Conservation (phyloP, 2,329 filamentous ascomycete species). For the Beauveria sp. region DNA sequence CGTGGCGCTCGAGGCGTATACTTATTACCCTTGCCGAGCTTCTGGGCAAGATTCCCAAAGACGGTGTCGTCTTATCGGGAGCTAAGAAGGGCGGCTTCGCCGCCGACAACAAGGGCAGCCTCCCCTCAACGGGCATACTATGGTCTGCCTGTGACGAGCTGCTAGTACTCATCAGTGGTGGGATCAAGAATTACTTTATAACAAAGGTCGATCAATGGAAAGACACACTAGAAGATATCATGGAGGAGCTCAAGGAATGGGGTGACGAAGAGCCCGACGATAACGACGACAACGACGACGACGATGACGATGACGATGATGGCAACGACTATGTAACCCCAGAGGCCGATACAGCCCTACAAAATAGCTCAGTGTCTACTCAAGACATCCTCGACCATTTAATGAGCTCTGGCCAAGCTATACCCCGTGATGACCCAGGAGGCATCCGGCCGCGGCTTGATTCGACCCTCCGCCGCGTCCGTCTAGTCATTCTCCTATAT, state of each 20-base stretch:
- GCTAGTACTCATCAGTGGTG: conserved; percentile 53
- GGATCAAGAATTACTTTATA: conserved; percentile 62
- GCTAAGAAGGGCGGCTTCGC: conserved; percentile 17
- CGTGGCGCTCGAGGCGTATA: conserved; percentile 48
- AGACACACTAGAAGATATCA: conserved; percentile 70
- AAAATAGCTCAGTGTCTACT: conserved; percentile 27
- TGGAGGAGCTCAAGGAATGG: conserved; percentile 85
- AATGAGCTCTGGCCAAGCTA: conserved; percentile 53
- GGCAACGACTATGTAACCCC: conserved; percentile 30
- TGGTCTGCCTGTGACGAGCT: conserved; percentile 80
- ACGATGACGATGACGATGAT: conserved; percentile 35
- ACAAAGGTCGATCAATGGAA: conserved; percentile 66
- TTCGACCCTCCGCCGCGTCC: conserved; percentile 54
- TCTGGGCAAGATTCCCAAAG: conserved; percentile 48
- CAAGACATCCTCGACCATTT: conserved; percentile 60
- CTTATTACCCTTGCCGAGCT: conserved; percentile 57
- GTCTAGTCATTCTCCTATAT: conserved; percentile 61
- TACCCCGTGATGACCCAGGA: conserved; percentile 57
- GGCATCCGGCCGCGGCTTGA: conserved; percentile 59
- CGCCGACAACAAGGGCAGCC: conserved; percentile 43
- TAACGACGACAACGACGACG: conserved; percentile 47
- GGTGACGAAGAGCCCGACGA: conserved; percentile 62
- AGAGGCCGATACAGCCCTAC: conserved; percentile 35
- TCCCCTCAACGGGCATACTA: conserved; percentile 64
- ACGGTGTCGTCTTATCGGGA: conserved; percentile 44